A percentile compares a stretch with the other conserved stretches of the same genome.
Conservation (phyloP, 2,329 filamentous ascomycete species). For the Cercospora citrullina region DNA sequence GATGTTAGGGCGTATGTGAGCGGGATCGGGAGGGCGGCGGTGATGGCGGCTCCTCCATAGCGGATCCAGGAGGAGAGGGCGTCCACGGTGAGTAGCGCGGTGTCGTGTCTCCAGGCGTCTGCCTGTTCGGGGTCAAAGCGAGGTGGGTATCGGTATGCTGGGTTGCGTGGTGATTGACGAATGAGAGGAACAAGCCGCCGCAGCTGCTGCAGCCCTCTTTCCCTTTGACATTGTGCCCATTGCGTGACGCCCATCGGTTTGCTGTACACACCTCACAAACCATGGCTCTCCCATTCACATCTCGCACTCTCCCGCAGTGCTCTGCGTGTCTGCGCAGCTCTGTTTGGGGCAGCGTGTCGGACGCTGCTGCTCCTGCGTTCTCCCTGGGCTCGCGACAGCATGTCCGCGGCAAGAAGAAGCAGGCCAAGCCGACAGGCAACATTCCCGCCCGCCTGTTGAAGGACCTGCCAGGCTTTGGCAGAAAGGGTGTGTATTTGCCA, state of each 20-base stretch:
- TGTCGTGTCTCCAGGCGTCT: constrained; percentile 2
- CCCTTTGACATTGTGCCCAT: background rate
- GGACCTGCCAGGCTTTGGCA: constrained; percentile 55
- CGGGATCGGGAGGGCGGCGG: constrained; percentile 11
- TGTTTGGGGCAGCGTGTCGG: constrained; percentile 19
- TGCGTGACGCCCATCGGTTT: constrained; percentile 5
- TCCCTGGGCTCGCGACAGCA: constrained; percentile 31
- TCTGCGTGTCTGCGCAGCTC: constrained; percentile 35
- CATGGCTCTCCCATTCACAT: constrained; percentile 30
- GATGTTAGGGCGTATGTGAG: constrained; percentile 2
- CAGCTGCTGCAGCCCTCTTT: background rate
- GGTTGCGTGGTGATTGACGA: constrained; percentile 1
- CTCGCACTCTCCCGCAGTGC: constrained; percentile 33
- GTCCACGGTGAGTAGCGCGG: constrained; percentile 19
- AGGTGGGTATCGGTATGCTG: constrained; percentile 4
- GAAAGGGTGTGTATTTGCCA: constrained; percentile 40
- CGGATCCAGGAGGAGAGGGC: constrained; percentile 20
- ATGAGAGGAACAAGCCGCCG: constrained; percentile 7
- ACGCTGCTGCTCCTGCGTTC: constrained; percentile 15
- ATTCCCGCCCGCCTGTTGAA: constrained; percentile 55
- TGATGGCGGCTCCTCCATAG: constrained; percentile 25
- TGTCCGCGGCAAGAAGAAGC: constrained; percentile 41
- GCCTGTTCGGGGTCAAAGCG: background rate
- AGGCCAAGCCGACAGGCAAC: constrained; percentile 34
- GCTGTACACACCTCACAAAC: background rate